Evolutionary conservation across 306 rosid species (phyloP), one percentile per base, ranked within the genome.

Genomic region (Cucurbita maxima): DNA sequence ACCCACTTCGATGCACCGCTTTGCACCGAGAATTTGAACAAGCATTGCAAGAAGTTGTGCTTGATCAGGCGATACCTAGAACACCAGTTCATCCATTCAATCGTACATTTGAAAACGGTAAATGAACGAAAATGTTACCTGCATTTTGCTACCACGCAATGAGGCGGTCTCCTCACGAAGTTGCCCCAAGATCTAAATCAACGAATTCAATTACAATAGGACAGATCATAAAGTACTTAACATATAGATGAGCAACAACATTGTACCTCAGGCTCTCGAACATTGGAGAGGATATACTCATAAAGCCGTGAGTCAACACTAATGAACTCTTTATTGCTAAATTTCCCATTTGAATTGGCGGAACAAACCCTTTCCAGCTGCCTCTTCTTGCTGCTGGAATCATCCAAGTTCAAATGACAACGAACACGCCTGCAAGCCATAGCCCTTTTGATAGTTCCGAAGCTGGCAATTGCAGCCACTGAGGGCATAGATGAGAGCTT

Each of bases 1-100:
- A 40, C 98, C 97, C 76, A 94, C 90, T 90, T 94, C 98, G 79
- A 94, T 87, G 77, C 96, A 94, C 75, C 91, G 85, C 80, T 89
- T 86, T 13, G 98, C 98, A 77, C 94, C 94, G 60, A 87, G 92
- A 84, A 82, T 87, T 83, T 94, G 96, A 80, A 89, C 98, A 59
- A 94, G 89, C 92, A 89, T 90, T 19, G 92, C 90, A 58, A 94
- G 98, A 71, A 94, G 84, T 79, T 93, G 97, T 76, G 92, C 98
- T 79, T 94, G 98, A 76, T 94, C 98, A 38, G 98, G 97, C 78
- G 98, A 89, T 41, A 94, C 98, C 98, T 93, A 75, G 58, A 43
- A 41, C 45, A 77, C 48, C 4, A 37, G 25, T 41, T 58, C 38
- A 67, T 86, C 83, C 64, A 55, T 77, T 79, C 58, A 19, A 50